phyloP scores from a whole-genome alignment of 2,329 filamentous ascomycete genomes.

The Kalaharituber pfeilii region DNA sequence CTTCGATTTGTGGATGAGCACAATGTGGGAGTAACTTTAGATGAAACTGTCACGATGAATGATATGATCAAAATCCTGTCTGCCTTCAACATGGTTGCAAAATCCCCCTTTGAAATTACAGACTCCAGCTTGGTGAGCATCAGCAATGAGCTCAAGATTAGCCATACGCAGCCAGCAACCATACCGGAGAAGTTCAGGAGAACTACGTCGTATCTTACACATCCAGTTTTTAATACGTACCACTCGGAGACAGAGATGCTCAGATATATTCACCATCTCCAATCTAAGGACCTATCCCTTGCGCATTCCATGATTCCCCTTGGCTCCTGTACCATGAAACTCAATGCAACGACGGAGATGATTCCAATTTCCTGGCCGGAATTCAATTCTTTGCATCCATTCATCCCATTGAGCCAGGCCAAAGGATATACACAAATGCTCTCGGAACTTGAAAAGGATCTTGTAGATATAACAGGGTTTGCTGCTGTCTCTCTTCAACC shows the following conservation, averaged over 20 bases:
- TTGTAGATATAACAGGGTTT: conserved; percentile 76
- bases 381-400: conserved; percentile 68
- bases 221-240: conserved; percentile 86
- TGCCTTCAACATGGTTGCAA: conserved; percentile 17
- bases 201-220: conserved; percentile 60
- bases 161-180: conserved; percentile 23
- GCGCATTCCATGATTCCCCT: conserved; percentile 96
- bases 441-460: conserved; percentile 52
- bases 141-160: conserved; percentile 30
- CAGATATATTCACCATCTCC: conserved; percentile 80
- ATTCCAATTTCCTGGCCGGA: conserved; percentile 60
- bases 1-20: conserved; percentile 44
- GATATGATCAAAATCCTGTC: conserved; percentile 40
- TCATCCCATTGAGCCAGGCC: conserved; percentile 46
- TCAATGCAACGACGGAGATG: conserved; percentile 91
- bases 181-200: conserved; percentile 48
- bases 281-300: conserved; percentile 84
- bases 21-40: conserved; percentile 56
- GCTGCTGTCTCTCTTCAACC: conserved; percentile 78
- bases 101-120: conserved; percentile 19
- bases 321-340: conserved; percentile 96
- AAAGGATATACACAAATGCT: conserved; percentile 56
- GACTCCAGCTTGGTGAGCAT: conserved; percentile 27
- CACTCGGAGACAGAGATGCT: conserved; percentile 90
- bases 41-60: conserved; percentile 49